These are phyloP conservation scores for Prunus mume DNA, from an alignment of 306 rosid species.

Conservation along the genomic window DNA sequence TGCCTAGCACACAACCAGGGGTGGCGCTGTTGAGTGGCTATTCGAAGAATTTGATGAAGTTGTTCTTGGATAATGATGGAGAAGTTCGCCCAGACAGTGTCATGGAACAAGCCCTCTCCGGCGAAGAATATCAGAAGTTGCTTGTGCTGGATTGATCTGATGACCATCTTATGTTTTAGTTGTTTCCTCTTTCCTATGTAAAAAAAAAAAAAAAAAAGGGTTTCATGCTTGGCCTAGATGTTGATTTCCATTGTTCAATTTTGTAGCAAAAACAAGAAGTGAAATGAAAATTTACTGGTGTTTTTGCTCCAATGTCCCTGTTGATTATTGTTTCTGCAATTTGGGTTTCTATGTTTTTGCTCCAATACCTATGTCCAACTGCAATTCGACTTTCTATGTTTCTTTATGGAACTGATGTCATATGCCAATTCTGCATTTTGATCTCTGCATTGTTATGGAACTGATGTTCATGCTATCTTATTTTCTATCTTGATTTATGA, in stretches of 20 bases:
- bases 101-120: conserved; percentile 50
- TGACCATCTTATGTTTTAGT: background rate
- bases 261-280: background rate
- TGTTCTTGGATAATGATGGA: conserved; percentile 52
- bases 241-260: background rate
- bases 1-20: conserved; percentile 43
- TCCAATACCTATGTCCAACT: no score
- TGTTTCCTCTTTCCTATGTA: background rate
- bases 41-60: conserved; percentile 66
- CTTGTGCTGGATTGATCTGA: conserved; percentile 35
- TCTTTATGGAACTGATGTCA: no score
- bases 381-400: no score
- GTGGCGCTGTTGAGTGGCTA: conserved; percentile 71
- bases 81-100: conserved; percentile 28
- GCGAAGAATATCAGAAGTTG: conserved; percentile 45
- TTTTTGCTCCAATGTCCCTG: no score
- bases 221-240: background rate
- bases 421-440: no score
- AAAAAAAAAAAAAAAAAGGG: background rate
- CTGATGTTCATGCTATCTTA: no score
- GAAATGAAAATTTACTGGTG: background rate
- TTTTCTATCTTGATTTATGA: no score
- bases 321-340: no score
- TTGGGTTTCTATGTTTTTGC: no score
- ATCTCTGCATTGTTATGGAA: no score